Evolutionary conservation across 2,329 filamentous ascomycete genomes (phyloP).

Genomic region (Fusarium lateritium): DNA sequence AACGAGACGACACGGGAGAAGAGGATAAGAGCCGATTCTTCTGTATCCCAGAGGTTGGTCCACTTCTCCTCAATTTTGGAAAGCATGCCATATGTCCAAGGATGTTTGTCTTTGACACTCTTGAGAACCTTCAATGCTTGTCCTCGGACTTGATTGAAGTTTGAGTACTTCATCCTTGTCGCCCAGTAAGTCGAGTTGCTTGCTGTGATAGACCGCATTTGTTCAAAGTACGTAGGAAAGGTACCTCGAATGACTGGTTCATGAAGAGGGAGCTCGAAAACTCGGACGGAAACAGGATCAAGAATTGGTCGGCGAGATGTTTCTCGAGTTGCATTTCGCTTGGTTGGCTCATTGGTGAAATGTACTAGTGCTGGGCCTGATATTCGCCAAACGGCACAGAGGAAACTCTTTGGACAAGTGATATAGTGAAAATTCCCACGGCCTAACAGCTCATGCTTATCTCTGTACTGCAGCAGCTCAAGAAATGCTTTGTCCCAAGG

Average conservation of each 20-base stretch:
- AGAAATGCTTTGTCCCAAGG: conserved; percentile 7
- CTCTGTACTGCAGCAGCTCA: background rate
- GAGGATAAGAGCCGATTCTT: background rate
- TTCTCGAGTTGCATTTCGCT: fast-evolving
- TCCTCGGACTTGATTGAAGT: background rate
- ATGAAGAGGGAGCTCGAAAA: background rate
- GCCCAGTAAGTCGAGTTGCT: conserved; percentile 3
- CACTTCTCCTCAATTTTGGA: background rate
- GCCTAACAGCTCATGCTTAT: background rate
- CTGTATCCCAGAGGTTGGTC: background rate
- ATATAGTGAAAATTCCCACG: conserved; percentile 1
- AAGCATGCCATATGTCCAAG: background rate
- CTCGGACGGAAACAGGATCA: conserved; percentile 3
- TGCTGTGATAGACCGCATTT: conserved; percentile 4
- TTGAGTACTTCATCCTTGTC: background rate
- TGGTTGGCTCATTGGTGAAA: background rate
- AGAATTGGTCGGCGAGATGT: background rate
- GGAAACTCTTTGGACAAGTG: background rate
- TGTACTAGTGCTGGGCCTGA: background rate
- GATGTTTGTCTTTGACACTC: background rate
- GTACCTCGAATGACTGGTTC: background rate
- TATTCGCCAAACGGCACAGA: background rate
- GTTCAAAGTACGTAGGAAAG: conserved; percentile 1
- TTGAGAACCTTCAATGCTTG: background rate
- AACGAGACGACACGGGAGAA: background rate